Base-by-base conservation (phyloP, 345 rosid genomes). In the Populus tremula region DNA sequence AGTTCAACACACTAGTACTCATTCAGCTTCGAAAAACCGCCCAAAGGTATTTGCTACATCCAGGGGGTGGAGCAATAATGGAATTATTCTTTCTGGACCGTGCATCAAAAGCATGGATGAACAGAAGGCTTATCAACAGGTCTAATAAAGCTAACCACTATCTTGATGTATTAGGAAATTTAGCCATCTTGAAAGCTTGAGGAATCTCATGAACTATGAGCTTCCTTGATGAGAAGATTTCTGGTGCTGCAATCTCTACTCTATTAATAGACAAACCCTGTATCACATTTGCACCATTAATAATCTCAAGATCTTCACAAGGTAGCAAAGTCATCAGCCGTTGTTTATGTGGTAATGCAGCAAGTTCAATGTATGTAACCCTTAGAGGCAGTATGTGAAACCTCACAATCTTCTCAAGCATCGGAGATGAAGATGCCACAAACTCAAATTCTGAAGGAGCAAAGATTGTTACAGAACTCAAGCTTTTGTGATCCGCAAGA, bases 191-290 rank as follows among this genome's bases (percentile, higher is more conserved):
- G 38, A 89, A 83, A 82, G 87, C 81, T 50, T 77, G 82, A 31
- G 94, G 79, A 75, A 91, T 88, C 59, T 85, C 93, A 76, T 94
- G 97, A 77, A 92, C 80, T 38, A 89, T 81, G 76, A 89, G 88
- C 63, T 54, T 84, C 5, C 78, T 25, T 38, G 91, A 92, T 47
- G 71, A 76, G 77, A 86, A 85, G 61, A 90, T 86, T 29, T 92
- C 91, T 1, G 93, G 94, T 43, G 77, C 80, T 27, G 82, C 78
- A 66, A 92, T 86, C 81, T 85, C 80, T 69, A 74, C 88, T 77
- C 90, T 89, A n/a, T 84, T 84, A 10, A 94, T 79, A 73, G 79
- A 64, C 31, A 92, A 72, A 67, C 61, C 79, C 69, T 33, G 43
- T 23, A 81, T 76, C 8, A 35, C 77, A 45, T 86, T 76, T 18